Evolutionary conservation across 805 yeast genomes (phyloP), one percentile per base, ranked within the genome.

Genomic region (Teunomyces aglyptinius): DNA sequence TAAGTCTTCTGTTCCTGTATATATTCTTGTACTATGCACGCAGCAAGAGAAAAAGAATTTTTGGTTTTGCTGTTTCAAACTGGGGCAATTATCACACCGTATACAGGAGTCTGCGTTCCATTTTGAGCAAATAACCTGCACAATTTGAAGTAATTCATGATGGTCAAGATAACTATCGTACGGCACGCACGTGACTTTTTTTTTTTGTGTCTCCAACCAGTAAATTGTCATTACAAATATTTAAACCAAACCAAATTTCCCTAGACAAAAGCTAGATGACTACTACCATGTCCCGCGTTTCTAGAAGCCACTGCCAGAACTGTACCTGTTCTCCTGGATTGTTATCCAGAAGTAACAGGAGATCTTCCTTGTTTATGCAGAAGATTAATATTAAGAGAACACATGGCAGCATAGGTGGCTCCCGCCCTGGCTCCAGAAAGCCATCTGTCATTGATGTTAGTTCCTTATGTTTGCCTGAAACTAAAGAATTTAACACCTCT

Each of bases 251-350:
- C 38, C 13, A 18, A 20, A 19, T 16, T 19, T n/a, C 26, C 26
- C 26, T 24, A 24, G 26, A 24, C 10, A 19, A 36, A 36, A 36
- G 18, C 39, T 20, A 19, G 15, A 36, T 20, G 11, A n/a, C 31
- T 29, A 10, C 18, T 13, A n/a, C 33, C 6, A 57, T 58, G 59
- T 49, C 61, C 40, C 67, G 68, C 58, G 66, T 70, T 6, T 51
- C 65, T 11, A 64, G 77, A 56, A 73, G 68, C 11, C 74, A 70
- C 56, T 87, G 94, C 61, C 73, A 78, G 41, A 82, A 86, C 67
- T 87, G 96, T 69, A 85, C 89, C 2, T 87, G 95, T 61, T 85
- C 92, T 0, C 94, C 94, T 4, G 96, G 96, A 3, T 69, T 87
- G 38, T 65, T 87, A 41, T 82, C 89, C 26, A 75, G 95, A 58